Base-by-base conservation (phyloP, 805 yeast species). In the Metschnikowia shivogae region DNA sequence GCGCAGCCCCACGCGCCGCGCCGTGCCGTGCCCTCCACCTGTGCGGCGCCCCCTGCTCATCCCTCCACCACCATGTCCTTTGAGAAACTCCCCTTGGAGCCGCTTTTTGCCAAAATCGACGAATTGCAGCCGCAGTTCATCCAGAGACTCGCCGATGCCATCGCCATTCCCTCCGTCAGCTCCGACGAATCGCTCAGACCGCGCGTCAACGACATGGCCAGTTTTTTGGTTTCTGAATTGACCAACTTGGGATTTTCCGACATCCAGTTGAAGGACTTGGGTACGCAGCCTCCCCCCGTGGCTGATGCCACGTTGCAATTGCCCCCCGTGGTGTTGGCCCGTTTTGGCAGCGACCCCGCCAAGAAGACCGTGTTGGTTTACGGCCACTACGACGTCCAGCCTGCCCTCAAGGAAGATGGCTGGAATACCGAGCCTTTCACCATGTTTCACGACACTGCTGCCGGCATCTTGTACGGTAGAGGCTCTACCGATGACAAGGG, bases 361-460 rank as follows among this genome's bases (percentile, higher is more conserved):
- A 90, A 90, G 77, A 90, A 89, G 69, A 93, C 89, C 27, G 85
- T 93, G 36, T 76, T 95, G 52, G 82, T 93, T 34, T 93, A 93
- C 63, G 99, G 98, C 39, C 99, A 93, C 65, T 92, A 92, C 68
- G 99, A 93, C 60, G 99, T 93, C 51, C 99, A 93, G 73, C 99
- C 99, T 9, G 99, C 99, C 13, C 69, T 77, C 27, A 55, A 71
- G 47, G 95, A 86, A 57, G 99, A 93, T 63, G 99, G 99, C 33
- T 93, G 99, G 99, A 73, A 76, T 58, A 79, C 93, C 35, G 96
- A 90, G 51, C 99, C 99, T 8, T 93, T 93, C 68, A 73, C 70
- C 45, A 70, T 93, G 60, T 76, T 78, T 50, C 67, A 65, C 53
- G 74, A 71, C 53, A 70, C 73, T 40, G 87, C 82, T 62, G 79